Evolutionary conservation across 2,329 filamentous ascomycete genomes (phyloP).

Genomic region (Colletotrichum sp.): DNA sequence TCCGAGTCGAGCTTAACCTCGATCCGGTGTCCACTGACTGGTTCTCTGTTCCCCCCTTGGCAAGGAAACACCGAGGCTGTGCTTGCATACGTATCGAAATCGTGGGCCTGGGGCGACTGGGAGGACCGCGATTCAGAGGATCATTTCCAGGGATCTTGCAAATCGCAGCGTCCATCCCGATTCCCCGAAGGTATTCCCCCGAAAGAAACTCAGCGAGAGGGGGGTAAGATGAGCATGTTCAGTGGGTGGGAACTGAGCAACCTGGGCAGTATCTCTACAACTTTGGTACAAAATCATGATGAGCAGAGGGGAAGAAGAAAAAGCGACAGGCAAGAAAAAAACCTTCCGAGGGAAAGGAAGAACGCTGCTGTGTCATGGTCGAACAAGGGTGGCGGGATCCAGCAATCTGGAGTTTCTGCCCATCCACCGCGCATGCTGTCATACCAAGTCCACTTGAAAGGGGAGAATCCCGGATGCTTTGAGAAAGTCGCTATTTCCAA

Average conservation of each 20-base stretch:
- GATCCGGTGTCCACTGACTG: not conserved
- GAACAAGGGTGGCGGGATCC: not conserved
- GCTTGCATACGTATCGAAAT: constrained; percentile 16
- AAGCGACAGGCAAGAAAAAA: not conserved
- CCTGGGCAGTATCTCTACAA: not conserved
- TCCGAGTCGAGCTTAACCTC: constrained; percentile 19
- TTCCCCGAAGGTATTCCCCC: constrained; percentile 8
- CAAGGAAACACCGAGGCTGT: constrained; percentile 5
- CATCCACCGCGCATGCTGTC: constrained; percentile 7
- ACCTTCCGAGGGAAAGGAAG: not conserved
- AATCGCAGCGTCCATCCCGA: constrained; percentile 18
- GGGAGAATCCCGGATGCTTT: not conserved
- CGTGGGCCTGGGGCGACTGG: not conserved
- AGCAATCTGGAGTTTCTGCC: constrained; percentile 2
- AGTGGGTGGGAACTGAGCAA: not conserved
- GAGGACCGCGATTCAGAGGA: constrained; percentile 21
- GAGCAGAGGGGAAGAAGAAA: not conserved
- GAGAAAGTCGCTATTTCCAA: not conserved
- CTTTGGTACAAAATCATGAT: not conserved
- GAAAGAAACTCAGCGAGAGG: not conserved
- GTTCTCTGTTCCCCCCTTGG: not conserved
- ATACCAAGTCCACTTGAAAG: constrained; percentile 4
- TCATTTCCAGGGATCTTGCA: constrained; percentile 21
- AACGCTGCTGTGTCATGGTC: not conserved
- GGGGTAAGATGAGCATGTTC: not conserved